Conservation (phyloP, 225 moss, liverwort and hornwort genomes). For the Polytrichum commune region DNA sequence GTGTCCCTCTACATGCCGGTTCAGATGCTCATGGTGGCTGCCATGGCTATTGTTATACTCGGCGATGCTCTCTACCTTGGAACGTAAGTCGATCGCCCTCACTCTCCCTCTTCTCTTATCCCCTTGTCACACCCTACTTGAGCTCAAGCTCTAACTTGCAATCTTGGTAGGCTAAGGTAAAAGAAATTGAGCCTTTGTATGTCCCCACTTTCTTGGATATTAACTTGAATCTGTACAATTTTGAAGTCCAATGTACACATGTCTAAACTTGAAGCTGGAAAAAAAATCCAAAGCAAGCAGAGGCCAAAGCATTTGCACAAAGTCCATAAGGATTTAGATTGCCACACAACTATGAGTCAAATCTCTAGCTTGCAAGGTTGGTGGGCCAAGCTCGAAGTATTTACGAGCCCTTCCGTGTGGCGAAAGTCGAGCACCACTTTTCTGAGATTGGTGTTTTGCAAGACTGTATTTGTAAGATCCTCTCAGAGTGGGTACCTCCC, state of each 20-base stretch:
- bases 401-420: no score
- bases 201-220: not conserved
- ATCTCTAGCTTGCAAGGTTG: no score
- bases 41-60: constrained; percentile 27
- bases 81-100: constrained; percentile 19
- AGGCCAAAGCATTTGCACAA: not conserved
- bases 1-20: constrained; percentile 47
- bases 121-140: not conserved
- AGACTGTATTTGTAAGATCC: not conserved
- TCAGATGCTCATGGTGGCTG: constrained; percentile 42
- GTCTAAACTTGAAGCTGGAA: no score
- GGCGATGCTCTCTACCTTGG: constrained; percentile 51
- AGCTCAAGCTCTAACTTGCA: not conserved
- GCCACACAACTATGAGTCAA: not conserved
- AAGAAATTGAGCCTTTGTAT: not conserved
- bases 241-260: not conserved
- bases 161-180: not conserved
- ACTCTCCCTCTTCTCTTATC: no score
- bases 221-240: no score
- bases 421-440: no score
- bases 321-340: no score
- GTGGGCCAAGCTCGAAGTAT: no score
- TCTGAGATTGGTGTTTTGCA: no score
- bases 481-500: not conserved
- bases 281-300: no score